Evolutionary conservation across 345 rosid species (phyloP), one percentile per base, ranked within the genome.

Genomic region (Linum trigynum): DNA sequence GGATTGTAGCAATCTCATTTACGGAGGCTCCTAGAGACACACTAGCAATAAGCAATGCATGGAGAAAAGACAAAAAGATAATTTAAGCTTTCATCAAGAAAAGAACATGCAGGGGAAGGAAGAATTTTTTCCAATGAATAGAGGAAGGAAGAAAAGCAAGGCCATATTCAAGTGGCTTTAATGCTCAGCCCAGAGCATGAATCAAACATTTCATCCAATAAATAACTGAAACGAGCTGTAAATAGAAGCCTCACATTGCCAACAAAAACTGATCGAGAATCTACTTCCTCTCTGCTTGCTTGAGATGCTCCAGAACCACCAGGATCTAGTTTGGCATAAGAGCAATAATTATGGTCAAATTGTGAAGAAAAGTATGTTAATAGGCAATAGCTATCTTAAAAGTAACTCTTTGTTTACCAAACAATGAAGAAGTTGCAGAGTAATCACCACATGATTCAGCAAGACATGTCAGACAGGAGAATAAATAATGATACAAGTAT

Each of bases 181-280:
- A 23, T 23, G 32, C 32, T 23, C 32, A 23, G 32, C 32, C 32
- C 32, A 59, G 39, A 1, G 38, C 37, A 59, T 10, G 39, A 3
- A 23, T 59, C 11, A 59, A 59, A 3, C 7, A 59, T 9, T 10
- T 51, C 35, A 12, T 39, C 51, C 17, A 53, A 53, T 39, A 39
- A 23, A 32, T 55, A 39, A 9, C 32, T 59, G 65, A 60, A 45
- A 41, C 61, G 72, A 63, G 8, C 36, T n/a, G 57, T 15, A 63
- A 50, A 63, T 66, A 74, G 71, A 67, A 40, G 60, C 71, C 94
- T 85, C 77, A 85, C 94, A 80, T 87, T 87, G 77, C 94, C 94
- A 67, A 87, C 86, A 62, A 87, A 87, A 61, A 87, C 68, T 3
- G 94, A 87, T 56, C 94, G 85, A 43, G 88, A 74, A 80, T 87